Percentiles rank a stretch among this genome's conserved stretches.
Evolutionary conservation across 2,329 filamentous ascomycete genomes (phyloP).

Genomic region (Ophioceras dolichostomum): DNA sequence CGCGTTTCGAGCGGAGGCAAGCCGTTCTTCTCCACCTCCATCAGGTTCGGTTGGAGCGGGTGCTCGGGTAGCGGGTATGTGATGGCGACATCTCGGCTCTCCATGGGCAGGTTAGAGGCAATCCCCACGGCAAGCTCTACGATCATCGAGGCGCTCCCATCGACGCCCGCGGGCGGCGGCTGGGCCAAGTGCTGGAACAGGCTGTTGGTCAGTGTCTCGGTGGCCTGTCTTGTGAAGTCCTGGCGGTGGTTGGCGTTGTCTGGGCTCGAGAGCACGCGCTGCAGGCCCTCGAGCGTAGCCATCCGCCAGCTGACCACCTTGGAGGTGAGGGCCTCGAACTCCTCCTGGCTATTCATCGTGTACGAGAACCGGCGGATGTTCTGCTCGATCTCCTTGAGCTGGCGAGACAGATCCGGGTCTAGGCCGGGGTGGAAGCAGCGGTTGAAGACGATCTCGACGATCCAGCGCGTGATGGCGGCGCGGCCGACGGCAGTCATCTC

Average conservation of each 20-base stretch:
- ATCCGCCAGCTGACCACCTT: conserved; percentile 91
- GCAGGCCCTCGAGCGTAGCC: conserved; percentile 83
- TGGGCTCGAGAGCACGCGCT: conserved; percentile 52
- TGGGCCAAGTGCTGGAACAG: conserved; percentile 65
- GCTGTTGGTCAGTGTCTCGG: conserved; percentile 53
- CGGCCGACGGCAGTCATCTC: conserved; percentile 96
- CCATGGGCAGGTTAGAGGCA: conserved; percentile 72
- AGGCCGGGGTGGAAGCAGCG: conserved; percentile 86
- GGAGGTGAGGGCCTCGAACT: conserved; percentile 74
- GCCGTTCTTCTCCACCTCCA: conserved; percentile 73
- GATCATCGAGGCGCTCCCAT: conserved; percentile 84
- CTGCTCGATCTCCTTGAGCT: conserved; percentile 76
- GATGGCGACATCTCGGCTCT: conserved; percentile 82
- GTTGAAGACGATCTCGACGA: conserved; percentile 84
- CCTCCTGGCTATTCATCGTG: conserved; percentile 65
- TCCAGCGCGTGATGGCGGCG: conserved; percentile 78
- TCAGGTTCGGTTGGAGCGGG: conserved; percentile 55
- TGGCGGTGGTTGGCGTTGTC: conserved; percentile 54
- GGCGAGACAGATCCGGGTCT: conserved; percentile 60
- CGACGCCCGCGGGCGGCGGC: conserved; percentile 68
- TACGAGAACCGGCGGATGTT: conserved; percentile 74
- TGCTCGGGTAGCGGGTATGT: conserved; percentile 74
- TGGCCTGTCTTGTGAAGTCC: conserved; percentile 58
- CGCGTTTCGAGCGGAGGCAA: conserved; percentile 47
- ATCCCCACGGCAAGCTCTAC: conserved; percentile 83